phyloP scores from a whole-genome alignment of 2,329 filamentous ascomycete genomes.

The Hypoxylon rubiginosum region DNA sequence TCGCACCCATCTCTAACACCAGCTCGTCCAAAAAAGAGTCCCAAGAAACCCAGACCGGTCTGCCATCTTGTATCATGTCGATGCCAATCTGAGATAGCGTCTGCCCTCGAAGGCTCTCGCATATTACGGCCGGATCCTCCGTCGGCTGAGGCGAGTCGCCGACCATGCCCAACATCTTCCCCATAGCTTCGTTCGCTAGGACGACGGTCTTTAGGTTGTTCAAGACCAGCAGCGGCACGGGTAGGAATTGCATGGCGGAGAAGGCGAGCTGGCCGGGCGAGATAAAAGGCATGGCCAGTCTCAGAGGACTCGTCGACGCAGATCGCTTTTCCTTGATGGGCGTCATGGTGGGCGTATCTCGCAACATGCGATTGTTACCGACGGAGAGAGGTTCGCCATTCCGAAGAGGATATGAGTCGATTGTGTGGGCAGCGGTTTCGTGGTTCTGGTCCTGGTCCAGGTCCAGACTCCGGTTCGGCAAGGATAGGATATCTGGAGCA shows the following conservation, averaged over 20 bases:
- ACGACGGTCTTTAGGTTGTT: slow-evolving; percentile 77
- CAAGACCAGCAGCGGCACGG: slow-evolving; percentile 78
- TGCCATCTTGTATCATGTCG: slow-evolving; percentile 78
- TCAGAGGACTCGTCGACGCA: slow-evolving; percentile 54
- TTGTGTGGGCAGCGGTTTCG: slow-evolving; percentile 13
- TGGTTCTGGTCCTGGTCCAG: slow-evolving; percentile 30
- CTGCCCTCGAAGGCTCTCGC: slow-evolving; percentile 74
- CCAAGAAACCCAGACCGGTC: slow-evolving; percentile 71
- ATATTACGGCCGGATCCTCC: slow-evolving; percentile 60
- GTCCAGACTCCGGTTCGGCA: slow-evolving; percentile 22
- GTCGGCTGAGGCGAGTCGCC: slow-evolving; percentile 56
- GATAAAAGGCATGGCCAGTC: slow-evolving; percentile 60
- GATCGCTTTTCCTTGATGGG: slow-evolving; percentile 42
- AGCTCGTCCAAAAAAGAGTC: slow-evolving; percentile 70
- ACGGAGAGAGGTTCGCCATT: slow-evolving; percentile 31
- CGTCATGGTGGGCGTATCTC: slow-evolving; percentile 31
- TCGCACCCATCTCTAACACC: slow-evolving; percentile 57
- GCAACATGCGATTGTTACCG: slow-evolving; percentile 25
- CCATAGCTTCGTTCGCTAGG: slow-evolving; percentile 82
- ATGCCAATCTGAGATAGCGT: slow-evolving; percentile 78
- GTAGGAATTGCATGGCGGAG: slow-evolving; percentile 79
- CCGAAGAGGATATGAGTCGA: slow-evolving; percentile 21
- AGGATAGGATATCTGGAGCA: slow-evolving; percentile 21
- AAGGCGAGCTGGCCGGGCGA: slow-evolving; percentile 71
- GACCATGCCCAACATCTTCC: slow-evolving; percentile 73